Evolutionary conservation across 768 basidiomycete genomes (phyloP), one percentile per base, ranked within the genome.

Genomic region (Cystobasidium ongulense): DNA sequence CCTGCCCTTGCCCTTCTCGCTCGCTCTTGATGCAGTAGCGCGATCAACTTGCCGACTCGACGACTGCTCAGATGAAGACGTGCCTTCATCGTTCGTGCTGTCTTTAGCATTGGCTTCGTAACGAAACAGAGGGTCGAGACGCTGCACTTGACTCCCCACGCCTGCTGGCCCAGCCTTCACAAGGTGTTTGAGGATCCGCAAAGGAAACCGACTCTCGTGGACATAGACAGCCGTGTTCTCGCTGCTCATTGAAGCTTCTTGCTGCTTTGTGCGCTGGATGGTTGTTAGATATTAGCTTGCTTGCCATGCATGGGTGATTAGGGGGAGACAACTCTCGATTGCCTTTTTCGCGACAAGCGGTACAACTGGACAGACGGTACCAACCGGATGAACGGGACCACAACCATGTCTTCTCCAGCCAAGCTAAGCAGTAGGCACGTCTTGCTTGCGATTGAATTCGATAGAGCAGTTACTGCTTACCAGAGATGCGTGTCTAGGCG

Each of bases 161-260:
- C 29, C 23, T 63, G n/a, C 50, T 1, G 62, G 43, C 17, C 39
- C 62, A 41, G 62, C 63, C 1, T 36, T 62, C 2, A 65, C 72
- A 11, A 73, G 63, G 18, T 50, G 38, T 13, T 33, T 31, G n/a
- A 73, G 63, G 52, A 73, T 57, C 1, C 46, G 62, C 31, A 73
- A 35, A 13, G 72, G 72, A 31, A 66, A 73, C 29, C 41, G 38
- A 15, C 25, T 43, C 35, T 73, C 62, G 36, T 71, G 68, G 3
- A 71, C 41, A 43, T 39, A 59, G 23, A 71, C 68, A 8, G 36
- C 53, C 11, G 68, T 71, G 38, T 36, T 59, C 50, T 71, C 53
- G 52, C 53, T 61, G 50, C 43, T 67, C 65, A 67, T 50, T 15
- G 65, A 59, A 27, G 21, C 21, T 10, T 4, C 2, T 59, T 2